Percentiles rank a stretch among this genome's conserved stretches.
phyloP scores from a whole-genome alignment of 192 early-diverging fungal species.

The Umbelopsis ramanniana region DNA sequence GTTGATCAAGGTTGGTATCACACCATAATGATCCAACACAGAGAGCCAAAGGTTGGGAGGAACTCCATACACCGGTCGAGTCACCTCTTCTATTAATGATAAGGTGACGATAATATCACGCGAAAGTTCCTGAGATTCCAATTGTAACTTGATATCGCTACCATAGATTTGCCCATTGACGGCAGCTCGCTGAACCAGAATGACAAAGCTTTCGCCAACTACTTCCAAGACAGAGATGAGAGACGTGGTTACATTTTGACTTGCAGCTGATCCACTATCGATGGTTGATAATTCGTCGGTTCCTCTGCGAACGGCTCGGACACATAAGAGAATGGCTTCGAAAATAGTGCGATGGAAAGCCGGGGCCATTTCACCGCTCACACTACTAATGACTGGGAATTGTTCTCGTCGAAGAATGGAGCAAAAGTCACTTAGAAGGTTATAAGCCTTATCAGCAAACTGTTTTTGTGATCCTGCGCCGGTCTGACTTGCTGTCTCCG shows the following conservation, averaged over 20 bases:
- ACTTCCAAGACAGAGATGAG: constrained; percentile 18
- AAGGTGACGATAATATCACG: constrained; percentile 46
- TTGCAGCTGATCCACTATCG: background rate
- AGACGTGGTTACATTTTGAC: background rate
- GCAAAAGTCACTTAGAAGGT: constrained; percentile 14
- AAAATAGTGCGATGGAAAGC: constrained; percentile 40
- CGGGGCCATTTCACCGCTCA: constrained; percentile 13
- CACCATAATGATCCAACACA: constrained; percentile 35
- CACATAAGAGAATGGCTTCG: constrained; percentile 39
- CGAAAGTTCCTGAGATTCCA: constrained; percentile 39
- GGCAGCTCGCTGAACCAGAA: constrained; percentile 24
- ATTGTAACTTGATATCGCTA: constrained; percentile 8
- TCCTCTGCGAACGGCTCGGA: constrained; percentile 30
- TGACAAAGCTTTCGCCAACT: constrained; percentile 27
- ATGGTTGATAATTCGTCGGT: constrained; percentile 1
- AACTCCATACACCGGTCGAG: constrained; percentile 40
- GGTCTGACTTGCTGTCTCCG: background rate
- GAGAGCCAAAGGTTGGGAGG: constrained; percentile 43
- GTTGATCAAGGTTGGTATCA: constrained; percentile 41
- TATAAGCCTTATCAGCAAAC: constrained; percentile 25
- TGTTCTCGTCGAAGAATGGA: constrained; percentile 29
- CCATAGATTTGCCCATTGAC: constrained; percentile 15
- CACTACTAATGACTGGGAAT: constrained; percentile 25
- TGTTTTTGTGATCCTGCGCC: constrained; percentile 21
- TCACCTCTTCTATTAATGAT: constrained; percentile 46